phyloP scores from a whole-genome alignment of 768 basidiomycete species.

The Russula abietina region DNA sequence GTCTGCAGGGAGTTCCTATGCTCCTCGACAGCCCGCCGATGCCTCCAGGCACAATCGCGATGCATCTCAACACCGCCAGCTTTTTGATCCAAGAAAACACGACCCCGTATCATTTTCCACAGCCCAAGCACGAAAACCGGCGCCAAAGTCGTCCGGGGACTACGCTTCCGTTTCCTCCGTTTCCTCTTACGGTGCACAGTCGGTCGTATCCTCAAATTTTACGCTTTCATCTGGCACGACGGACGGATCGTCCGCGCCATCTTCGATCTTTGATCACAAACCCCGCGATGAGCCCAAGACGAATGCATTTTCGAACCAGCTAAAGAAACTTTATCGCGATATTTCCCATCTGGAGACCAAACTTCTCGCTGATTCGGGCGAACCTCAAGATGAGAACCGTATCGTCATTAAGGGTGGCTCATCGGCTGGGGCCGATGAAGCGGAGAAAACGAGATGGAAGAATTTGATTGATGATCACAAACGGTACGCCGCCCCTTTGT shows the following conservation, averaged over 20 bases:
- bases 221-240: constrained; percentile 71
- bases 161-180: constrained; percentile 69
- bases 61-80: constrained; percentile 40
- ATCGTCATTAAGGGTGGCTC: constrained; percentile 31
- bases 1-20: constrained; percentile 46
- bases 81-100: constrained; percentile 87
- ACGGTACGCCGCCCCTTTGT: constrained; percentile 46
- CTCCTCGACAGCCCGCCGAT: constrained; percentile 33
- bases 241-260: constrained; percentile 66
- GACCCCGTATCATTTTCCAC: constrained; percentile 84
- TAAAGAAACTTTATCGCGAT: constrained; percentile 77
- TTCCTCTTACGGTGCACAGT: constrained; percentile 66
- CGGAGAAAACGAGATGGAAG: constrained; percentile 72
- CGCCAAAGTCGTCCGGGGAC: constrained; percentile 61
- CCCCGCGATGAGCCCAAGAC: constrained; percentile 44
- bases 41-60: constrained; percentile 35
- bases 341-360: constrained; percentile 77
- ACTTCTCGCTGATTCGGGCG: constrained; percentile 55
- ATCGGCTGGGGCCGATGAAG: constrained; percentile 44
- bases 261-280: constrained; percentile 58
- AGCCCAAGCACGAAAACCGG: constrained; percentile 43
- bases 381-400: constrained; percentile 44
- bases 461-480: constrained; percentile 76
- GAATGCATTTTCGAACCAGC: constrained; percentile 64
- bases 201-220: constrained; percentile 59